These are phyloP conservation scores for Backusella tuberculispora DNA, from an alignment of 192 early-diverging fungal species.

Conservation along the genomic window DNA sequence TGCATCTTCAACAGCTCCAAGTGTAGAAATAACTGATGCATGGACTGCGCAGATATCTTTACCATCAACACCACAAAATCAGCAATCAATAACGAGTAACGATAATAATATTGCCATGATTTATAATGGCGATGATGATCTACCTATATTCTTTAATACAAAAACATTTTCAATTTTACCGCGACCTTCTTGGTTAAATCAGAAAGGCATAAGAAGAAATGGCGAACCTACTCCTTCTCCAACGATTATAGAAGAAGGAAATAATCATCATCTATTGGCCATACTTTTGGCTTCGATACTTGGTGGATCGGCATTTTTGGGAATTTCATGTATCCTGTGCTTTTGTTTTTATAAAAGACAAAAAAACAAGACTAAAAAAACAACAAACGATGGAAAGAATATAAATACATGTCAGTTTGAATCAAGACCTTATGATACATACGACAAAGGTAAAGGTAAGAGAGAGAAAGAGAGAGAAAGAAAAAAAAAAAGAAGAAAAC, in stretches of 20 bases:
- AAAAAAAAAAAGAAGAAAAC: not conserved
- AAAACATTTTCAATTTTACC: not conserved
- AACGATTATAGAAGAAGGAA: not conserved
- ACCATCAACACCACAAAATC: not conserved
- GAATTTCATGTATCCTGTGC: not conserved
- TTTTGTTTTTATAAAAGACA: conserved; percentile 6
- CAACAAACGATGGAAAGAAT: not conserved
- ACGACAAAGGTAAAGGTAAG: not conserved
- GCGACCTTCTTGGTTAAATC: not conserved
- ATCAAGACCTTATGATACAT: not conserved
- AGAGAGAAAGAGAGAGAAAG: not conserved
- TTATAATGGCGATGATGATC: not conserved
- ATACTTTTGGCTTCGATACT: conserved; percentile 18
- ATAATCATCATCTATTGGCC: not conserved
- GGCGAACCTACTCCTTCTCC: not conserved
- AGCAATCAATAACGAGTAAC: not conserved
- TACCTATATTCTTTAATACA: not conserved
- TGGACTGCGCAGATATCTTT: conserved; percentile 7
- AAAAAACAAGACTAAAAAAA: not conserved
- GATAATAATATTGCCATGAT: not conserved
- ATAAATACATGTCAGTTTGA: not conserved
- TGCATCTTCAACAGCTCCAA: not conserved
- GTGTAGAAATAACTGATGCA: conserved; percentile 8
- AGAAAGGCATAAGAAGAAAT: not conserved
- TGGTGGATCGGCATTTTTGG: not conserved